Evolutionary conservation across 192 early-diverging fungal species (phyloP).

Genomic region (Polychytrium aggregatum): DNA sequence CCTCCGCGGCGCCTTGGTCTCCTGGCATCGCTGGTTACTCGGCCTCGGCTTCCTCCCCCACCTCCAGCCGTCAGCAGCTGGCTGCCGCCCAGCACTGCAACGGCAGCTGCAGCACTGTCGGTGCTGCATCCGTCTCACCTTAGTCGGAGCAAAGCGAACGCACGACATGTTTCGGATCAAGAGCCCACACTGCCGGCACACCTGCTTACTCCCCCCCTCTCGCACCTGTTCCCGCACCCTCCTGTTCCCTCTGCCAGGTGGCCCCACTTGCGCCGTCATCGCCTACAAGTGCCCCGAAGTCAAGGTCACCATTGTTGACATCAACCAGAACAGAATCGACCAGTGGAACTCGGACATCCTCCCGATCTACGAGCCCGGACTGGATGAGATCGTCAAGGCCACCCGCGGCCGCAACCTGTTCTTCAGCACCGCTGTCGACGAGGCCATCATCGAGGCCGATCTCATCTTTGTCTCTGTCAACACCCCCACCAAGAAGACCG

Average conservation of each 20-base stretch:
- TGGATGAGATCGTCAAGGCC: conserved; percentile 70
- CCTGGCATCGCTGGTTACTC: neutral
- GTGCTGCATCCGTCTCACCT: too few species aligned
- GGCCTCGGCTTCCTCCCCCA: neutral
- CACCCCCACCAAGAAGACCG: conserved; percentile 74
- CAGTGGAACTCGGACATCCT: conserved; percentile 83
- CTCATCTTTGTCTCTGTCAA: conserved; percentile 90
- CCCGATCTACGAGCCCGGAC: conserved; percentile 87
- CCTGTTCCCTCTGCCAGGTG: conserved; percentile 37
- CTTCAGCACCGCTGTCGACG: conserved; percentile 75
- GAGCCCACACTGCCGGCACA: neutral
- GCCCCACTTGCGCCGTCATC: conserved; percentile 87
- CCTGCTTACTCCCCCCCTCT: neutral
- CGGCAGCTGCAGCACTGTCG: too few species aligned
- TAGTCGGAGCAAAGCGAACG: too few species aligned
- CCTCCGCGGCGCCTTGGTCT: neutral
- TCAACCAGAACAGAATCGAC: conserved; percentile 64
- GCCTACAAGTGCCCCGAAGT: conserved; percentile 77
- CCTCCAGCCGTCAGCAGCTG: too few species aligned
- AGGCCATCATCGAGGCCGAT: conserved; percentile 65
- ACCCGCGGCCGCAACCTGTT: conserved; percentile 72
- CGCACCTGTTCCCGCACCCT: neutral
- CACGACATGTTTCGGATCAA: neutral
- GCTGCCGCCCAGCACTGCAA: too few species aligned
- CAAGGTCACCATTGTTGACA: conserved; percentile 85